phyloP scores from a whole-genome alignment of 2,329 filamentous ascomycete genomes.

The Claviceps cyperi region DNA sequence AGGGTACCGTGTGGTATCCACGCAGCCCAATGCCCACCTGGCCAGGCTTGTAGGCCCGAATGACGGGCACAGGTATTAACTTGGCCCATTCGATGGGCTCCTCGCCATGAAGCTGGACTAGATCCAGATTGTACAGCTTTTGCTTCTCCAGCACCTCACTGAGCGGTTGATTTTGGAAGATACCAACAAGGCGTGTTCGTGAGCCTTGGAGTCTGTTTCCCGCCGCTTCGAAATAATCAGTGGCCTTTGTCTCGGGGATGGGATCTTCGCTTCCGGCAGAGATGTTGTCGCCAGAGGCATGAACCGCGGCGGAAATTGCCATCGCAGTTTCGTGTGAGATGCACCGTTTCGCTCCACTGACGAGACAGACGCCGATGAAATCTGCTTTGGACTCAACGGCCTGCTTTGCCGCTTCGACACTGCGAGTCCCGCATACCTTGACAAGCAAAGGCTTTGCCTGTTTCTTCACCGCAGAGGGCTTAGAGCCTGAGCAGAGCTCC shows the following conservation, averaged over 20 bases:
- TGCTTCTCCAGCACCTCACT: slow-evolving; percentile 70
- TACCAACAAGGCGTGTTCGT: slow-evolving; percentile 70
- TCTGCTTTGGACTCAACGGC: slow-evolving; percentile 83
- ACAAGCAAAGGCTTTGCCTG: slow-evolving; percentile 46
- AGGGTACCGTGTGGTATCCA: slow-evolving; percentile 69
- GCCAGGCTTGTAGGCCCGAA: slow-evolving; percentile 68
- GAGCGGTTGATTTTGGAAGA: slow-evolving; percentile 85
- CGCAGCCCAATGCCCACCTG: slow-evolving; percentile 57
- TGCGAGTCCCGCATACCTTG: slow-evolving; percentile 91
- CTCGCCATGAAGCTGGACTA: slow-evolving; percentile 84
- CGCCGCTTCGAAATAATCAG: slow-evolving; percentile 60
- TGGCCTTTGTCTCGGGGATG: slow-evolving; percentile 22
- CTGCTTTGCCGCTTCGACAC: slow-evolving; percentile 60
- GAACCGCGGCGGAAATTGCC: slow-evolving; percentile 67
- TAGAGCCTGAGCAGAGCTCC: slow-evolving; percentile 55
- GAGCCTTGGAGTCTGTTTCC: slow-evolving; percentile 32
- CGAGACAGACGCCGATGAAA: slow-evolving; percentile 83
- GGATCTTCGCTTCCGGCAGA: slow-evolving; percentile 17
- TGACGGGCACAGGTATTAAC: slow-evolving; percentile 81
- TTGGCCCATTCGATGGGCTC: slow-evolving; percentile 87
- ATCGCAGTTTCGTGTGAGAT: slow-evolving; percentile 66
- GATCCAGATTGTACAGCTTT: slow-evolving; percentile 60
- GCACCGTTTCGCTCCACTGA: slow-evolving; percentile 64
- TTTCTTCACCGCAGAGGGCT: slow-evolving; percentile 20
- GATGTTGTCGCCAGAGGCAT: slow-evolving; percentile 42